Evolutionary conservation across 129 eudicot species (phyloP).

Genomic region (Pittosporum tobira): DNA sequence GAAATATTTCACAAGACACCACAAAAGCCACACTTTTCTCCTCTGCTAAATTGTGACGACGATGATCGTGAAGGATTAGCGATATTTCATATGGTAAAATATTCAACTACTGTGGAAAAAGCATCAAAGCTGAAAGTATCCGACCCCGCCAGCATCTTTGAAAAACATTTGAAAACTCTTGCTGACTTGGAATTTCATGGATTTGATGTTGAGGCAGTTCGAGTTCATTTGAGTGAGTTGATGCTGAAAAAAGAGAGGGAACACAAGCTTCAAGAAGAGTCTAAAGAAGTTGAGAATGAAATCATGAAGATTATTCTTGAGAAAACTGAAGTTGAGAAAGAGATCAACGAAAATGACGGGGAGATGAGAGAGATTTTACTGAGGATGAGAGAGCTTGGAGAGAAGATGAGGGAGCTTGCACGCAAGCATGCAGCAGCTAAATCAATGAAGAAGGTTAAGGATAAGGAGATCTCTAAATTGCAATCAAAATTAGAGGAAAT

Average conservation of each 20-base stretch:
- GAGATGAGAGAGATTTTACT: constrained; percentile 10
- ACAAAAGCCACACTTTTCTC: constrained; percentile 37
- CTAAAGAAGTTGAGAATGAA: constrained; percentile 12
- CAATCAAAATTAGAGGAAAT: not conserved
- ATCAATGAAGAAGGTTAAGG: not conserved
- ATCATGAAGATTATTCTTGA: constrained; percentile 4
- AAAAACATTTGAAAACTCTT: constrained; percentile 17
- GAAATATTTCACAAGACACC: constrained; percentile 14
- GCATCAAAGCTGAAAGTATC: constrained; percentile 13
- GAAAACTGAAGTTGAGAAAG: constrained; percentile 15
- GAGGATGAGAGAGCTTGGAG: too few relatives aligned
- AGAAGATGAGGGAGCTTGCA: not conserved
- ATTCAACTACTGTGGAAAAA: constrained; percentile 19
- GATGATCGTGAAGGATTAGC: constrained; percentile 39
- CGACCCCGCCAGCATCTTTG: constrained; percentile 15
- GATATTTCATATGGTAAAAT: constrained; percentile 27
- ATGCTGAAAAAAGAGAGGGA: constrained; percentile 7
- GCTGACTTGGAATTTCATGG: constrained; percentile 30
- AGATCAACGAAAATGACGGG: constrained; percentile 5
- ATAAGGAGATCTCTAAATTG: not conserved
- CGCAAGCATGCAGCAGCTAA: not conserved
- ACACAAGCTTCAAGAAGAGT: constrained; percentile 10
- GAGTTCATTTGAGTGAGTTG: constrained; percentile 20
- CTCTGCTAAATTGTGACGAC: constrained; percentile 7
- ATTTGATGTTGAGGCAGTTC: constrained; percentile 23